Evolutionary conservation across 805 yeast genomes (phyloP).

Genomic region (Kluyveromyces wickerhamii): DNA sequence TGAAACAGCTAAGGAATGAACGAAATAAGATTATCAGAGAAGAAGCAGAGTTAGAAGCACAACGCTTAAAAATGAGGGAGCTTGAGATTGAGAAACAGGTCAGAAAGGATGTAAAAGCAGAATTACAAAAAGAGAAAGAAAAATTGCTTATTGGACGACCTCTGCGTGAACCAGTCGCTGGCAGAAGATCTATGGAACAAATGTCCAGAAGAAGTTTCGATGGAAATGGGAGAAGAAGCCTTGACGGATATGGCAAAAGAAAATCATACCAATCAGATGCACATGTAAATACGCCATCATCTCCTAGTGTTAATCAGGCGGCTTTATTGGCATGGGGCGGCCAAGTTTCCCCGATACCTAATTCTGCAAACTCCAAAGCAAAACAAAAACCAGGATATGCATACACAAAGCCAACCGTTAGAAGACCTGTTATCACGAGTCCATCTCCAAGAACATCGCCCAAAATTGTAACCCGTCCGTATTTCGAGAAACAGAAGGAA

Average conservation of each 20-base stretch:
- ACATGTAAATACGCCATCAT: constrained; percentile 4
- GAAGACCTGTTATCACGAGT: constrained; percentile 15
- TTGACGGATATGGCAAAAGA: constrained; percentile 10
- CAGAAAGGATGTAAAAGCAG: constrained; percentile 16
- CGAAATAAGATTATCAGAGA: constrained; percentile 12
- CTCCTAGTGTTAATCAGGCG: constrained; percentile 15
- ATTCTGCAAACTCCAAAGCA: neutral
- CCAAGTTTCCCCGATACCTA: constrained; percentile 2
- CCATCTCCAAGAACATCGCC: constrained; percentile 10
- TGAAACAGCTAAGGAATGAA: constrained; percentile 16
- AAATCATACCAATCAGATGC: constrained; percentile 1
- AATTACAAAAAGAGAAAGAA: constrained; percentile 12
- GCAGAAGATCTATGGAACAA: constrained; percentile 7
- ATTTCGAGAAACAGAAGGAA: constrained; percentile 1
- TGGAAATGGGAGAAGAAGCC: constrained; percentile 11
- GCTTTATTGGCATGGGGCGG: constrained; percentile 21
- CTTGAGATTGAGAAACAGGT: constrained; percentile 22
- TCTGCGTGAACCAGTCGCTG: too few species aligned
- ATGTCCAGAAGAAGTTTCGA: constrained; percentile 7
- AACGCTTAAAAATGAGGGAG: constrained; percentile 18
- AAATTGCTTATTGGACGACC: too few species aligned
- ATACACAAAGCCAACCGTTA: constrained; percentile 15
- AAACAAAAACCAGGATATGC: constrained; percentile 13
- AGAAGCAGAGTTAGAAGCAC: constrained; percentile 13
- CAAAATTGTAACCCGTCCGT: constrained; percentile 1